Conservation (phyloP, 1,139 yeast species). For the Nakaseomyces sp. region DNA sequence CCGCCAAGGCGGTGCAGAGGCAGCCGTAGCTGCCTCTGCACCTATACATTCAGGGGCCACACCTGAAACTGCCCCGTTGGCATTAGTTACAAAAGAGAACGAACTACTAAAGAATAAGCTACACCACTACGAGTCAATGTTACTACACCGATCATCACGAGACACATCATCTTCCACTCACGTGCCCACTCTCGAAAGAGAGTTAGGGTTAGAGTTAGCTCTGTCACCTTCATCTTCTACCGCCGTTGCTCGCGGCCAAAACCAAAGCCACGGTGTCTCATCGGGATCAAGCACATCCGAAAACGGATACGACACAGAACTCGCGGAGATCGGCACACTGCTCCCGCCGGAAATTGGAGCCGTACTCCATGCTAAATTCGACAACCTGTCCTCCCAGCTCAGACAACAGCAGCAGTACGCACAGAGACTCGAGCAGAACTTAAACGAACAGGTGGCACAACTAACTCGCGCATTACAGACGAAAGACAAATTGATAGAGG, state of each 20-base stretch:
- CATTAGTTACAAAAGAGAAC: conserved; percentile 13
- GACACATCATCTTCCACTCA: background rate
- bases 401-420: conserved; percentile 20
- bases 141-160: conserved; percentile 5
- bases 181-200: background rate
- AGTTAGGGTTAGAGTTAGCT: no score
- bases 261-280: no score
- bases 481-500: conserved; percentile 72
- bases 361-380: conserved; percentile 23
- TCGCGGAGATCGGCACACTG: conserved; percentile 24
- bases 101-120: conserved; percentile 30
- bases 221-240: no score
- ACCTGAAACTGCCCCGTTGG: conserved; percentile 11
- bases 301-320: conserved; percentile 16
- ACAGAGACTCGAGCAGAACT: conserved; percentile 14
- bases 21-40: no score
- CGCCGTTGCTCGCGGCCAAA: no score
- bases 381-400: conserved; percentile 21
- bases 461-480: conserved; percentile 52
- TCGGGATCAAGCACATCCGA: background rate
- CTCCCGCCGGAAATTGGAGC: conserved; percentile 25
- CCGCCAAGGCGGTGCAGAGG: no score
- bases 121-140: conserved; percentile 29
- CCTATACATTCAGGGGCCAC: no score
- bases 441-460: conserved; percentile 41